A percentile compares a stretch with the other conserved stretches of the same genome.
phyloP scores from a whole-genome alignment of 2,329 filamentous ascomycete genomes.

The Colletotrichum caudatum region DNA sequence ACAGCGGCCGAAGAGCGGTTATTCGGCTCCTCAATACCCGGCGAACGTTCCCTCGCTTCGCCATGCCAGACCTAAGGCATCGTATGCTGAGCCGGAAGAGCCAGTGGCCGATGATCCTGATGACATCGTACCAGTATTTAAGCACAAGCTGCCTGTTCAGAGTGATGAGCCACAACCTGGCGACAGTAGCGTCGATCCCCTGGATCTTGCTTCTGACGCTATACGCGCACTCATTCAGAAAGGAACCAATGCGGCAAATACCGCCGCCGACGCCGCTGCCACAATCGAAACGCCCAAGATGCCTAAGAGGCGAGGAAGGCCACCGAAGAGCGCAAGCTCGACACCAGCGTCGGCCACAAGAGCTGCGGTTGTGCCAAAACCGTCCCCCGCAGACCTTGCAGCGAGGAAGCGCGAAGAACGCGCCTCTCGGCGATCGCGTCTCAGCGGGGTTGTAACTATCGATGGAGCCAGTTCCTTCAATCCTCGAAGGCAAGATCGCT shows the following conservation, averaged over 20 bases:
- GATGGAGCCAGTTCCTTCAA: slow-evolving; percentile 34
- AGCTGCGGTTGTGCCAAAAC: slow-evolving; percentile 18
- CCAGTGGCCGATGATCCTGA: slow-evolving; percentile 56
- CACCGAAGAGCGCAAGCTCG: slow-evolving; percentile 53
- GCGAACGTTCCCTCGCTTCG: slow-evolving; percentile 62
- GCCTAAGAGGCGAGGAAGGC: slow-evolving; percentile 47
- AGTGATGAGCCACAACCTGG: slow-evolving; percentile 30
- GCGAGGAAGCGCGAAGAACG: slow-evolving; percentile 34
- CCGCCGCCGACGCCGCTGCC: slow-evolving; percentile 36
- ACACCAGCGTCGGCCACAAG: slow-evolving; percentile 26
- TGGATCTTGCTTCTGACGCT: slow-evolving; percentile 57
- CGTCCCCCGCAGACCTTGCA: slow-evolving; percentile 31
- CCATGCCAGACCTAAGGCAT: slow-evolving; percentile 64
- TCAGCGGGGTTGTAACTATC: slow-evolving; percentile 27
- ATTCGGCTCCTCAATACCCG: slow-evolving; percentile 22
- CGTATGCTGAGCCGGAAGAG: slow-evolving; percentile 64
- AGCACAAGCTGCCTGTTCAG: slow-evolving; percentile 16
- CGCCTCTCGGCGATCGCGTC: slow-evolving; percentile 40
- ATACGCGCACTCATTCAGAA: slow-evolving; percentile 48
- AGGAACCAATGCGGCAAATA: slow-evolving; percentile 31
- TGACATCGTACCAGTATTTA: slow-evolving; percentile 49
- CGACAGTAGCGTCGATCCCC: slow-evolving; percentile 43
- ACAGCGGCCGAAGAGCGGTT: slow-evolving; percentile 3
- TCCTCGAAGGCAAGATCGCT: slow-evolving; percentile 3
- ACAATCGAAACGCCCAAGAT: slow-evolving; percentile 46